Base-by-base conservation (phyloP, 306 rosid species). In the Crotalaria pallida region DNA sequence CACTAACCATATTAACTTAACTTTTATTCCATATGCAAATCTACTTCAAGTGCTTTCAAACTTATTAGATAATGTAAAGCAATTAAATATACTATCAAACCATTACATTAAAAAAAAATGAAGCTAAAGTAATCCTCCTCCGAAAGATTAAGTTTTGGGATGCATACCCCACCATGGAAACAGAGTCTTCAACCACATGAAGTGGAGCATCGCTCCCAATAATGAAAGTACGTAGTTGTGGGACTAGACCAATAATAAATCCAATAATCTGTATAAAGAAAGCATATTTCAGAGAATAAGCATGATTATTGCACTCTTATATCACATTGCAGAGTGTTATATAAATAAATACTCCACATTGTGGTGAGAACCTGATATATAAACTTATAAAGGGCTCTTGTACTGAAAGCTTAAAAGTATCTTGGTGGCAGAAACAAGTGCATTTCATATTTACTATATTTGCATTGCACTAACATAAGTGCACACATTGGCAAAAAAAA, bases 121-220 rank as follows among this genome's bases (percentile, higher is more conserved):
- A 22, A 23, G 33, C 22, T 22, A 41, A 13, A 5, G 15, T 10
- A n/a, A n/a, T 61, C 40, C 7, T 22, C 48, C n/a, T 1, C 31
- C 40, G 10, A 16, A 23, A 76, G 49, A 43, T 29, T 56, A 56
- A 69, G 56, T 40, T 67, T 53, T 59, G 57, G 7, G 16, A 61
- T 66, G 74, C 57, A 66, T 82, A 92, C 98, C 97, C 98, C 53
- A 89, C 33, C 83, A 88, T 80, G 63, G 71, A 34, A 72, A 83
- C 84, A 18, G 95, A 83, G 70, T 86, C 92, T 67, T 84, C 82
- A 73, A 89, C 10, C 69, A 89, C 96, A 47, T 84, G 82, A 44
- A 92, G 84, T 26, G 98, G 96, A 69, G 96, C 98, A 45, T 59
- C 65, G 19, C 49, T 47, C 36, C 92, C 98, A 49, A 92, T 84